Evolutionary conservation across 192 early-diverging fungal genomes (phyloP), one percentile per base, ranked within the genome.

Genomic region (Thamnidium elegans): DNA sequence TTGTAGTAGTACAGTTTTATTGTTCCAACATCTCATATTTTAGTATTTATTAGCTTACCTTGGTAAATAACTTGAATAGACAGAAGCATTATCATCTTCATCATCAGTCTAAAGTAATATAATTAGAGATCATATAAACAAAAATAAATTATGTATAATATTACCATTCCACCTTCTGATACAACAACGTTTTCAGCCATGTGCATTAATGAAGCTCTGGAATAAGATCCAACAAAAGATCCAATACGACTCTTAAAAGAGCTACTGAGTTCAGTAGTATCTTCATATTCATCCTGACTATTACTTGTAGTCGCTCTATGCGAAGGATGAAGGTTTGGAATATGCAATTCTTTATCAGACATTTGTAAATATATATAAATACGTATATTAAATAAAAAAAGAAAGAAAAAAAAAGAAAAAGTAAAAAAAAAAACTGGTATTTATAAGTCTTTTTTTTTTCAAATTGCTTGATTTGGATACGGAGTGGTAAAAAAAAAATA

Each of bases 151-250:
- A 9, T 39, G 26, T 39, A 9, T 39, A 3, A 39, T 39, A 9
- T 39, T 39, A 39, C 36, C 36, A 39, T 54, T 21, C 20, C 14
- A 13, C 26, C 31, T 0, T 13, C 30, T 13, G 62, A 59, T 0
- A 65, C 21, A 4, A 62, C 44, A 7, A 74, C 39, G 42, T 74
- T 74, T 50, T 74, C 72, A 11, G 72, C 72, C 72, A 74, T 74
- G 14, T 64, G 68, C 4, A 51, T 53, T 19, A 74, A 43, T 21
- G 72, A 68, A 7, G 72, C 60, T 26, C 72, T 62, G 4, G 72
- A 68, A 26, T 69, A 74, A 7, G 72, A 68, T 5, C 62, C 62
- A 4, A 68, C 67, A 65, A 74, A 74, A 4, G 58, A 63, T 23
- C 63, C 72, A 7, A 74, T 15, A 13, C 67, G 44, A 9, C 45